Evolutionary conservation across 2,329 filamentous ascomycete species (phyloP).

Genomic region (Phoma herbarum): DNA sequence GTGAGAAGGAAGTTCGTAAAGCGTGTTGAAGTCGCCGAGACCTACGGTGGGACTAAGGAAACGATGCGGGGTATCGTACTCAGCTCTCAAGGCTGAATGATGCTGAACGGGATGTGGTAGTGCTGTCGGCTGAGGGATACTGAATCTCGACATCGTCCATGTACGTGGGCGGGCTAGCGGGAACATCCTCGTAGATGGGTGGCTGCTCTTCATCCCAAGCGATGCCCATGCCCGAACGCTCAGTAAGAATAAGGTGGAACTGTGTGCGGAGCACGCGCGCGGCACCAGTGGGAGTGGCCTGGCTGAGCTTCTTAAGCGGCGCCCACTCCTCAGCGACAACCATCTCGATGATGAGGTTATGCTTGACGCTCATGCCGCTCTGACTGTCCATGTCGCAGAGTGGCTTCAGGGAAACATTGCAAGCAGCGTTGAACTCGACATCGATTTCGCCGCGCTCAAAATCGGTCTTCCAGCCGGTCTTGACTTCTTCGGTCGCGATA

Average conservation of each 20-base stretch:
- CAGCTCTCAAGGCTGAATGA: constrained; percentile 36
- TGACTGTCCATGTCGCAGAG: constrained; percentile 79
- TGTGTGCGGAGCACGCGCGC: constrained; percentile 93
- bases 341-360: constrained; percentile 89
- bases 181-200: constrained; percentile 92
- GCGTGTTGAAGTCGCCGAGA: constrained; percentile 16
- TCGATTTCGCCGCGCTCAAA: constrained; percentile 78
- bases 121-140: constrained; percentile 39
- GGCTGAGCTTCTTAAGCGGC: constrained; percentile 72
- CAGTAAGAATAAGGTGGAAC: constrained; percentile 83
- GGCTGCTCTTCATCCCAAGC: constrained; percentile 97
- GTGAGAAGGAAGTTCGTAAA: constrained; percentile 36
- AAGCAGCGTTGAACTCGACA: constrained; percentile 75
- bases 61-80: constrained; percentile 10
- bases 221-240: constrained; percentile 85
- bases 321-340: constrained; percentile 92
- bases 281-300: constrained; percentile 85
- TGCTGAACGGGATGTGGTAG: constrained; percentile 48
- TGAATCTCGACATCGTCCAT: constrained; percentile 41
- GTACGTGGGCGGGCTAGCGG: constrained; percentile 77
- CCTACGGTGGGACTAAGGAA: constrained; percentile 8
- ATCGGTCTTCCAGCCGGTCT: constrained; percentile 89
- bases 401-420: constrained; percentile 69
- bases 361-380: constrained; percentile 79
- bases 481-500: constrained; percentile 82